A percentile compares a stretch with the other conserved stretches of the same genome.
These are phyloP conservation scores for Scheffersomyces parashehatae DNA, from an alignment of 1,139 yeast genomes.

Conservation along the genomic window DNA sequence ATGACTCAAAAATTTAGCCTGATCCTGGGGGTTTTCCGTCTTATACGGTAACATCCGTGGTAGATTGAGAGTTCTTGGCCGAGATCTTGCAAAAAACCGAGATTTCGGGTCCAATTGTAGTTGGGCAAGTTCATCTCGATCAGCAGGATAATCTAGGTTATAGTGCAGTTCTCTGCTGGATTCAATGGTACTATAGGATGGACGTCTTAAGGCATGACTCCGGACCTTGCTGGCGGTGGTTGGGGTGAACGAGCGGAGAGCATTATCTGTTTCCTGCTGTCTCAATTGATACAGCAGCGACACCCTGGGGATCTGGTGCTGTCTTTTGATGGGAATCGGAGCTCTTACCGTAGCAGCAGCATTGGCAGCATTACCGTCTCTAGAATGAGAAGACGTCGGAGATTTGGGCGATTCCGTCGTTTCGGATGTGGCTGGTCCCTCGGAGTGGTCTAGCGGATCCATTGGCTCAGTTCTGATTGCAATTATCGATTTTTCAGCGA, in stretches of 20 bases:
- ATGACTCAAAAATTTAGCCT: slow-evolving; percentile 73
- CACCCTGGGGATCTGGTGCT: slow-evolving; percentile 6
- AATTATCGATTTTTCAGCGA: too few relatives aligned
- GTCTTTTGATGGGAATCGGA: slow-evolving; percentile 21
- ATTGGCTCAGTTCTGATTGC: too few relatives aligned
- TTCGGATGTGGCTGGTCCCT: too few relatives aligned
- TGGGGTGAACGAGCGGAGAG: slow-evolving; percentile 28
- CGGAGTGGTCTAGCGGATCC: too few relatives aligned
- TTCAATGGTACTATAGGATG: slow-evolving; percentile 39
- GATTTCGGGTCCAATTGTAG: slow-evolving; percentile 52
- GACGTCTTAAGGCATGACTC: slow-evolving; percentile 22
- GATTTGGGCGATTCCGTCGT: too few relatives aligned
- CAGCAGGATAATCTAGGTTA: slow-evolving; percentile 58
- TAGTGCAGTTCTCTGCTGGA: slow-evolving; percentile 47
- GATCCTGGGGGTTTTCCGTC: slow-evolving; percentile 69
- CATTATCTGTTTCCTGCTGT: neutral
- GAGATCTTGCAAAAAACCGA: slow-evolving; percentile 54
- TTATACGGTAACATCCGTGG: slow-evolving; percentile 73
- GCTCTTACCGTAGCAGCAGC: slow-evolving; percentile 12
- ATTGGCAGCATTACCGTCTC: too few relatives aligned
- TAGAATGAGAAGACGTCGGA: too few relatives aligned
- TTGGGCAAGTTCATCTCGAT: slow-evolving; percentile 38
- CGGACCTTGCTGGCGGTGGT: slow-evolving; percentile 19
- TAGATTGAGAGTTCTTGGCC: slow-evolving; percentile 57
- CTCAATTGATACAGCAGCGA: slow-evolving; percentile 4